phyloP scores from a whole-genome alignment of 768 basidiomycete genomes.

The Chalciporus pseudorubinellus region DNA sequence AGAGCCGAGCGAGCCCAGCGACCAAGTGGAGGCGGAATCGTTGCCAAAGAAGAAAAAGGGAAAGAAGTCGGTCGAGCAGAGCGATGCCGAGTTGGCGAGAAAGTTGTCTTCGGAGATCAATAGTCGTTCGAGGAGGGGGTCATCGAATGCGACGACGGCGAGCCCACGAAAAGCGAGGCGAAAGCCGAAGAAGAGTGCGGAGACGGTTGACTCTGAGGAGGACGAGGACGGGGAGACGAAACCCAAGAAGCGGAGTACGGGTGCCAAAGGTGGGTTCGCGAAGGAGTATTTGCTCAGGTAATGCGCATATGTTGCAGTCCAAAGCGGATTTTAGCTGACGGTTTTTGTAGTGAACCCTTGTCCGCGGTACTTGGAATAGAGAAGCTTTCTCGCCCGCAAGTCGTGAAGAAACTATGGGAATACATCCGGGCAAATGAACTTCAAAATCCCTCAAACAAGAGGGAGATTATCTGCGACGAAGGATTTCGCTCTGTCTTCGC shows the following conservation, averaged over 20 bases:
- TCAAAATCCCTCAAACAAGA: slow-evolving; percentile 82
- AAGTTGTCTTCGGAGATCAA: slow-evolving; percentile 72
- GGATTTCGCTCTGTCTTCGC: slow-evolving; percentile 72
- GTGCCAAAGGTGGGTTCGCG: slow-evolving; percentile 69
- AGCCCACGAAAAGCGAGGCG: slow-evolving; percentile 46
- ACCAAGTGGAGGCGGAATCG: slow-evolving; percentile 6
- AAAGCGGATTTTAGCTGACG: slow-evolving; percentile 3
- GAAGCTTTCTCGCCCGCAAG: slow-evolving; percentile 80
- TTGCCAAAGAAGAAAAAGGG: slow-evolving; percentile 43
- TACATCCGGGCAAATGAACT: slow-evolving; percentile 80
- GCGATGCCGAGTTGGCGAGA: slow-evolving; percentile 69
- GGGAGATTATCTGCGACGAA: slow-evolving; percentile 83
- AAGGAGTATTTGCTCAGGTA: slow-evolving; percentile 80
- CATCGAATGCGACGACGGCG: slow-evolving; percentile 35
- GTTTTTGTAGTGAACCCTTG: slow-evolving; percentile 58
- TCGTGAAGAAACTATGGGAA: slow-evolving; percentile 87
- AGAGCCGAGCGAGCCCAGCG: slow-evolving; percentile 18
- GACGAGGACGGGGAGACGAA: slow-evolving; percentile 46
- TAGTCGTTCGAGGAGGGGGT: slow-evolving; percentile 52
- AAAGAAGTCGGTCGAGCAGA: slow-evolving; percentile 51
- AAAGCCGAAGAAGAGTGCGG: slow-evolving; percentile 52
- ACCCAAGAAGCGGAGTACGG: slow-evolving; percentile 47
- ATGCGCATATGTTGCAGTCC: not conserved
- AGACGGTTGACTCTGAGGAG: slow-evolving; percentile 47
- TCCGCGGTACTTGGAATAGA: slow-evolving; percentile 65